These are phyloP conservation scores for Tympanopsis confertula DNA, from an alignment of 2,329 filamentous ascomycete genomes.

Conservation along the genomic window DNA sequence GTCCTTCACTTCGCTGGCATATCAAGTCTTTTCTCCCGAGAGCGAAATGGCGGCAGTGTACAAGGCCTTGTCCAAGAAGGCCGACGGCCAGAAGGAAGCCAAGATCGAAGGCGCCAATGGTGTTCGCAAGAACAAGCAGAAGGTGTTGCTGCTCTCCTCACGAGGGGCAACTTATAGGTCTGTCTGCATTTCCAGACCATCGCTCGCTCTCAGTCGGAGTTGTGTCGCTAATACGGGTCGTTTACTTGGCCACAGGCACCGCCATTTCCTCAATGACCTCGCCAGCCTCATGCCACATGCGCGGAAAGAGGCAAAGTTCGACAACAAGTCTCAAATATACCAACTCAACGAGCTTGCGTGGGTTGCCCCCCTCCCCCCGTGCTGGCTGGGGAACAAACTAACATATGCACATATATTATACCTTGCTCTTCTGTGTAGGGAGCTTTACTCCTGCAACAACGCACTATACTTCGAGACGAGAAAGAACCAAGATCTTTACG, in stretches of 20 bases:
- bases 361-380: constrained; percentile 25
- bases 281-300: constrained; percentile 80
- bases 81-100: constrained; percentile 32
- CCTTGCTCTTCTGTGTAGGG: no score
- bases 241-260: constrained; percentile 48
- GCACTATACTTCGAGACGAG: constrained; percentile 90
- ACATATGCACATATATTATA: no score
- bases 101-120: constrained; percentile 34
- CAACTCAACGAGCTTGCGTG: constrained; percentile 62
- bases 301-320: constrained; percentile 90
- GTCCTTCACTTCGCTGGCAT: no score
- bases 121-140: constrained; percentile 53
- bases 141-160: constrained; percentile 83
- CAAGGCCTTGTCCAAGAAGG: constrained; percentile 58
- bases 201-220: background rate
- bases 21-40: no score
- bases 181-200: constrained; percentile 8
- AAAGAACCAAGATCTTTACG: constrained; percentile 87
- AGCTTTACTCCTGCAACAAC: constrained; percentile 88
- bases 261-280: constrained; percentile 84
- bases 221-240: background rate
- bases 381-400: no score
- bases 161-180: constrained; percentile 83
- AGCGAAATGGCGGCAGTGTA: constrained; percentile 63
- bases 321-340: constrained; percentile 83